These are phyloP conservation scores for Kwoniella botswanensis DNA, from an alignment of 768 basidiomycete species.

Conservation along the genomic window DNA sequence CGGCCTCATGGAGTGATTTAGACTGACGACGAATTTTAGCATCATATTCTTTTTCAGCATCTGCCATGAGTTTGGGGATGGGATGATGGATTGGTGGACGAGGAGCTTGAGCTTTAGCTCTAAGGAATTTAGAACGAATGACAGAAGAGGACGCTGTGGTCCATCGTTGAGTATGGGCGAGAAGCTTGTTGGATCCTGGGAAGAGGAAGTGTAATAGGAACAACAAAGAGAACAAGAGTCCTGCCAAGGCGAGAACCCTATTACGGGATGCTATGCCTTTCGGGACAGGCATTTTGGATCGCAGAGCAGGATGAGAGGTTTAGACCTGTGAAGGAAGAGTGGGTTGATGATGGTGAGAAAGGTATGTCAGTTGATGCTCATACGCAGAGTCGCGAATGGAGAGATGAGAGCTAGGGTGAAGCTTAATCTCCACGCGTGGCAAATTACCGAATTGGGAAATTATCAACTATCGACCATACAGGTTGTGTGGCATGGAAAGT, in stretches of 20 bases:
- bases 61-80: conserved; percentile 57
- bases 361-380: not conserved
- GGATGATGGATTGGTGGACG: conserved; percentile 56
- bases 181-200: conserved; percentile 32
- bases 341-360: not conserved
- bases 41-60: conserved; percentile 50
- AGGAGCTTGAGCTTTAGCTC: conserved; percentile 44
- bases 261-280: conserved; percentile 32
- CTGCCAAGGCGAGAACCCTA: conserved; percentile 32
- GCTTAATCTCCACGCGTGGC: not conserved
- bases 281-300: conserved; percentile 12
- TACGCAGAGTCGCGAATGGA: not conserved
- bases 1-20: conserved; percentile 53
- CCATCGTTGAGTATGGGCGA: conserved; percentile 49
- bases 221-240: conserved; percentile 32
- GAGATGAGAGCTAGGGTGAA: not conserved
- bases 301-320: not conserved
- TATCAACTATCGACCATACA: not conserved
- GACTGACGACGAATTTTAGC: conserved; percentile 52
- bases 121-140: conserved; percentile 52
- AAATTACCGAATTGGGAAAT: conserved; percentile 12
- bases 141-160: conserved; percentile 52
- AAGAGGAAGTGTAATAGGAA: conserved; percentile 44
- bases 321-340: not conserved
- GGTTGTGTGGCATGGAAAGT: not conserved